phyloP scores from a whole-genome alignment of 2,329 filamentous ascomycete species.

The Phaeophleospora eucalypticola region DNA sequence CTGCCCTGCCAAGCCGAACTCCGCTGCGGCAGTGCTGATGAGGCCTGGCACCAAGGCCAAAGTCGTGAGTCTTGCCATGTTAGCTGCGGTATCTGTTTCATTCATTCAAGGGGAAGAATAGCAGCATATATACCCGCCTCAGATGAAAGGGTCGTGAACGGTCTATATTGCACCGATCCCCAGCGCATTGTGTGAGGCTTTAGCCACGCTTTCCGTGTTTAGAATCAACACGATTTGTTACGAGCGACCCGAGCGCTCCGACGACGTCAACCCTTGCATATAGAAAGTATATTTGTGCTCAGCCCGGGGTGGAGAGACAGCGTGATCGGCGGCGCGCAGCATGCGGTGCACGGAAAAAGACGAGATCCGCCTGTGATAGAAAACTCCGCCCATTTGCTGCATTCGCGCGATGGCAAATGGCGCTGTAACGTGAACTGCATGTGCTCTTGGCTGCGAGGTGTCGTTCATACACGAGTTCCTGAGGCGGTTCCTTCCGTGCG shows the following conservation, averaged over 20 bases:
- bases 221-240: not conserved
- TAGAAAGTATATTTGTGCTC: not conserved
- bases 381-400: no score
- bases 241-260: not conserved
- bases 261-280: not conserved
- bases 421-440: no score
- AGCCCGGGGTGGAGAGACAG: not conserved
- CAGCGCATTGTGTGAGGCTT: no score
- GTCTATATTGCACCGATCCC: no score
- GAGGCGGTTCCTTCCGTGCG: no score
- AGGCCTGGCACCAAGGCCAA: constrained; percentile 6
- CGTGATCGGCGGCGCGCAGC: not conserved
- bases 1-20: constrained; percentile 17
- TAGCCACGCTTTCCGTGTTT: no score
- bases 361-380: no score
- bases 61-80: not conserved
- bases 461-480: no score
- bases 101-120: not conserved
- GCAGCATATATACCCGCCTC: no score
- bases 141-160: no score
- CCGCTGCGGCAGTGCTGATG: constrained; percentile 5
- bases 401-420: no score
- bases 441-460: no score
- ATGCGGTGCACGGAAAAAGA: not conserved
- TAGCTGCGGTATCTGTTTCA: not conserved